Evolutionary conservation across 2,329 filamentous ascomycete species (phyloP).

Genomic region (Sclerotinia borealis): DNA sequence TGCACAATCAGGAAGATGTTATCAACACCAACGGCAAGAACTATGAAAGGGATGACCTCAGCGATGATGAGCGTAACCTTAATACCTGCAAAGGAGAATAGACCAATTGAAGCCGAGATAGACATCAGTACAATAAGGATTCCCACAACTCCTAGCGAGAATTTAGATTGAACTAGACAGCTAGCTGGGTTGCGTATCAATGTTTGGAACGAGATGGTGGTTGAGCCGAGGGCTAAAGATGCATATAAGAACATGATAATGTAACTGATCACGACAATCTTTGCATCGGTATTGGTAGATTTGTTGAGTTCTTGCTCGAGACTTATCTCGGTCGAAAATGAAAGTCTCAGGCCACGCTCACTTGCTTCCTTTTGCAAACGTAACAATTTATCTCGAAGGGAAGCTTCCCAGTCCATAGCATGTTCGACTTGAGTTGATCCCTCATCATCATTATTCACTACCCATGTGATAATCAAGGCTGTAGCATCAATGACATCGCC

Average conservation of each 20-base stretch:
- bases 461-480: constrained; percentile 89
- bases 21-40: constrained; percentile 93
- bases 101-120: constrained; percentile 86
- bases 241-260: constrained; percentile 98
- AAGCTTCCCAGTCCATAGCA: constrained; percentile 86
- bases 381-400: constrained; percentile 66
- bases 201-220: constrained; percentile 69
- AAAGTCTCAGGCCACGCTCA: constrained; percentile 74
- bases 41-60: constrained; percentile 96
- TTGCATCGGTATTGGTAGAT: constrained; percentile 95
- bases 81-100: constrained; percentile 87
- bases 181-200: constrained; percentile 76
- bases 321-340: constrained; percentile 93
- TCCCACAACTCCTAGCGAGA: constrained; percentile 87
- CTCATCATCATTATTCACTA: constrained; percentile 79
- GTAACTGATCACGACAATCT: constrained; percentile 94
- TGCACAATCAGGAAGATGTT: constrained; percentile 99
- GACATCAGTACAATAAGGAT: constrained; percentile 97
- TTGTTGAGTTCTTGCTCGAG: constrained; percentile 95
- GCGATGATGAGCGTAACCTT: constrained; percentile 97
- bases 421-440: constrained; percentile 62
- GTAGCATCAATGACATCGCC: constrained; percentile 64
- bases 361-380: constrained; percentile 75
- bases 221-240: constrained; percentile 85
- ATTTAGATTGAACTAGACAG: constrained; percentile 90